phyloP scores from a whole-genome alignment of 345 rosid genomes.

The Fremontodendron californicum region DNA sequence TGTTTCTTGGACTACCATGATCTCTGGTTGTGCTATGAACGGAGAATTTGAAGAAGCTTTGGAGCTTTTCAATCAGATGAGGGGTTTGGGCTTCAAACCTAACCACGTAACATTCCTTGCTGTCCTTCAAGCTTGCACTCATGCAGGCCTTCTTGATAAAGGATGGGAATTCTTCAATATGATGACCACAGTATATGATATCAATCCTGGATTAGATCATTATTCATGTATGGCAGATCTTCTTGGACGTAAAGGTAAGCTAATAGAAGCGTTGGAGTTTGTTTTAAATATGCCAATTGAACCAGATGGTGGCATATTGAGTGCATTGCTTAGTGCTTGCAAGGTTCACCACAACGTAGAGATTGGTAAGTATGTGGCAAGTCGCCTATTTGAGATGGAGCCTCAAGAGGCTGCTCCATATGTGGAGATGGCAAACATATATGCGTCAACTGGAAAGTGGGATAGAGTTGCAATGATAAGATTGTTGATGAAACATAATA shows the following conservation, averaged over 20 bases:
- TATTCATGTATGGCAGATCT: conserved; percentile 67
- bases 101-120: conserved; percentile 59
- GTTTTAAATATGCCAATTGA: conserved; percentile 39
- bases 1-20: conserved; percentile 64
- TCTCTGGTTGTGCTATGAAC: conserved; percentile 58
- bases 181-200: conserved; percentile 37
- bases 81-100: conserved; percentile 37
- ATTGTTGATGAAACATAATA: conserved; percentile 44
- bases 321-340: conserved; percentile 55
- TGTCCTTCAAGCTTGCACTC: conserved; percentile 60
- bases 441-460: conserved; percentile 53
- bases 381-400: conserved; percentile 37
- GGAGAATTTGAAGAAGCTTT: conserved; percentile 45
- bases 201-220: conserved; percentile 52
- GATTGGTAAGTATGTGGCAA: conserved; percentile 42
- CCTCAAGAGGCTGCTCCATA: conserved; percentile 46
- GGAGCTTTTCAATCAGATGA: conserved; percentile 45
- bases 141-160: conserved; percentile 54
- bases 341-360: conserved; percentile 45
- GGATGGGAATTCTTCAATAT: conserved; percentile 49
- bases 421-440: conserved; percentile 57
- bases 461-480: conserved; percentile 41
- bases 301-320: conserved; percentile 67
- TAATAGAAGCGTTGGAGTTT: conserved; percentile 47
- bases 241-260: conserved; percentile 56